Evolutionary conservation across 805 yeast species (phyloP), one percentile per base, ranked within the genome.

Genomic region (Clavispora carvajalis): DNA sequence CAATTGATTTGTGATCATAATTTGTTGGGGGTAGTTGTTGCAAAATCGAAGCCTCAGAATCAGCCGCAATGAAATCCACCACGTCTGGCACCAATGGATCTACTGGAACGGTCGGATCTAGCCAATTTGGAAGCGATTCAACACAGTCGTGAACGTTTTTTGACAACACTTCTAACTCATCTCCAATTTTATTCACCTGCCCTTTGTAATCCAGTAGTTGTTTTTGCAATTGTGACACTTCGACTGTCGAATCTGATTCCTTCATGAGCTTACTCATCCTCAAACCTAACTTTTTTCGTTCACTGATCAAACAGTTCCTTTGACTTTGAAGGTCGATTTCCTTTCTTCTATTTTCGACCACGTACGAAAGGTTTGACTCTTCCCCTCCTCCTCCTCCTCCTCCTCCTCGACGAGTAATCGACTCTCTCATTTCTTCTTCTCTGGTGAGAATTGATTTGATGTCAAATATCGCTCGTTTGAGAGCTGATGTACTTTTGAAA

Each of bases 1-100:
- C 89, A n/a, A 93, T 83, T 4, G 57, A 62, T 35, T 81, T 77
- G 58, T 93, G 99, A 53, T 83, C 87, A 13, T 57, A 51, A 1
- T 38, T 34, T 18, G 65, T 42, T 0, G 34, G 38, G 1, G 60
- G 60, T 29, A 40, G 22, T 4, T 11, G 4, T 7, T 38, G 29
- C 12, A 43, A 53, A 7, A 53, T 56, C 11, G 58, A 54, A 12
- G 53, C 59, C 16, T 55, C 57, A 49, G 75, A 49, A 2, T 51
- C 44, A 19, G 77, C 71, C 44, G 83, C 80, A 24, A 85, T 61
- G 60, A 75, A 75, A 22, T 71, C 65, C 5, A 77, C 73, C 1
- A 81, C 53, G 22, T 58, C 64, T 18, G 70, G 65, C 17, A 74
- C 74, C 10, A 62, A 55, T 1, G 63, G 58, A 33, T 65, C 54